Percentiles rank a stretch among this genome's conserved stretches.
Evolutionary conservation across 257 asterid genomes (phyloP).

Genomic region (Nicotiana sylvestris): DNA sequence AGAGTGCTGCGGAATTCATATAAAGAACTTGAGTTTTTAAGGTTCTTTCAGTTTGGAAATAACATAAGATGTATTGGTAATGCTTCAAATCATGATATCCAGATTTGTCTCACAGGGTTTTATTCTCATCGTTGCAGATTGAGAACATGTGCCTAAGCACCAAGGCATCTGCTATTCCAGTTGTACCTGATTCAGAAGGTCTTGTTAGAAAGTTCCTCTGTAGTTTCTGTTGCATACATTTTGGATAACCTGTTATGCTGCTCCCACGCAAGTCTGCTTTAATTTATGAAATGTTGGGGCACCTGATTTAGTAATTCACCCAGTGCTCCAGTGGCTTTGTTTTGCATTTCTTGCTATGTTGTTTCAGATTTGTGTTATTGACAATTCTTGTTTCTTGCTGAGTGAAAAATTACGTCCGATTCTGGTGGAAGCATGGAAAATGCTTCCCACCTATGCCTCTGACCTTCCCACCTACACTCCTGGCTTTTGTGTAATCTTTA

Average conservation of each 20-base stretch:
- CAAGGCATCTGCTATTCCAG: conserved; percentile 85
- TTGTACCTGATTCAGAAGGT: conserved; percentile 97
- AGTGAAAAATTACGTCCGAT: background rate
- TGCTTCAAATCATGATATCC: background rate
- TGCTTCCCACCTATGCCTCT: background rate
- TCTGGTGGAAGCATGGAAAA: background rate
- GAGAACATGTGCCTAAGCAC: conserved; percentile 84
- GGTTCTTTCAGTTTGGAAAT: background rate
- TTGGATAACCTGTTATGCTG: background rate
- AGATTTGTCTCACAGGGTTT: conserved; percentile 4
- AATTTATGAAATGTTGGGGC: background rate
- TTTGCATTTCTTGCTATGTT: background rate
- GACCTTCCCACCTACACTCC: background rate
- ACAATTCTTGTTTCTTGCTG: background rate
- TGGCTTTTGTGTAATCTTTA: background rate
- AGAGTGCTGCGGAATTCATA: background rate
- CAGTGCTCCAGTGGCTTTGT: background rate
- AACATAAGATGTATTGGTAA: background rate
- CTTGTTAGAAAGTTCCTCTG: background rate
- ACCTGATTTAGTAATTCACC: background rate
- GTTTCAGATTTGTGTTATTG: background rate
- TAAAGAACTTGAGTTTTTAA: background rate
- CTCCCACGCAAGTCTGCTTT: conserved; percentile 1
- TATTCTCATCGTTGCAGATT: conserved; percentile 50
- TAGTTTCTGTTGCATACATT: background rate